Percentiles rank a stretch among this genome's conserved stretches.
phyloP scores from a whole-genome alignment of 2,329 filamentous ascomycete species.

The Elsinoe batatas region DNA sequence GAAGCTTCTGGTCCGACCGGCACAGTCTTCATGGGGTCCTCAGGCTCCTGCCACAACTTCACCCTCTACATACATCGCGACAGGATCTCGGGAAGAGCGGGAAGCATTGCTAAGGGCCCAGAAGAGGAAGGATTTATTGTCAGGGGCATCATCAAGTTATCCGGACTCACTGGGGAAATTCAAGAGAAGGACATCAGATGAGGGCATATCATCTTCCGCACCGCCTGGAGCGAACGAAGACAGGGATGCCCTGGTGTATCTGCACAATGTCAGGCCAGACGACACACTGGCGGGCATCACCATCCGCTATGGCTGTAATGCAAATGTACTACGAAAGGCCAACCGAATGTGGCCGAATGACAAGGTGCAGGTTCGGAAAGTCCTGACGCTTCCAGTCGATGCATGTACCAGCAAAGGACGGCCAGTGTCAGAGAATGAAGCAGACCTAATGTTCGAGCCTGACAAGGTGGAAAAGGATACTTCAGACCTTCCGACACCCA shows the following conservation, averaged over 20 bases:
- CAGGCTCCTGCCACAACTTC: conserved; percentile 26
- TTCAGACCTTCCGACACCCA: conserved; percentile 16
- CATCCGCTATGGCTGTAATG: conserved; percentile 78
- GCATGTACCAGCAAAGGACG: conserved; percentile 76
- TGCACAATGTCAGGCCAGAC: conserved; percentile 70
- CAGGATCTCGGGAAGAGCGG: conserved; percentile 37
- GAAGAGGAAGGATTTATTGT: conserved; percentile 41
- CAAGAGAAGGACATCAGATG: conserved; percentile 62
- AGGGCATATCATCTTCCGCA: conserved; percentile 39
- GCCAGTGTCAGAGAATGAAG: conserved; percentile 33
- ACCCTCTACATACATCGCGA: conserved; percentile 31
- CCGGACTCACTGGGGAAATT: conserved; percentile 38
- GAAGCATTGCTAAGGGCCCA: conserved; percentile 38
- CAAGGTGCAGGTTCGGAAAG: conserved; percentile 73
- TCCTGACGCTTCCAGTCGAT: conserved; percentile 77
- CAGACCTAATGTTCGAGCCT: conserved; percentile 5
- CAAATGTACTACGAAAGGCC: conserved; percentile 71
- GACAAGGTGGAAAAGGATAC: background rate
- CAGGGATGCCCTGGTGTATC: conserved; percentile 73
- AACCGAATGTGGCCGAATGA: conserved; percentile 95
- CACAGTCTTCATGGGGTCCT: conserved; percentile 41
- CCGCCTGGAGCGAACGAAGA: conserved; percentile 50
- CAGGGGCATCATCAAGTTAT: conserved; percentile 28
- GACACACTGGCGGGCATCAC: conserved; percentile 90
- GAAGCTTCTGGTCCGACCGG: conserved; percentile 24